Percentiles rank a stretch among this genome's conserved stretches.
phyloP scores from a whole-genome alignment of 1,139 yeast genomes.

The Wickerhamiella pararugosa region DNA sequence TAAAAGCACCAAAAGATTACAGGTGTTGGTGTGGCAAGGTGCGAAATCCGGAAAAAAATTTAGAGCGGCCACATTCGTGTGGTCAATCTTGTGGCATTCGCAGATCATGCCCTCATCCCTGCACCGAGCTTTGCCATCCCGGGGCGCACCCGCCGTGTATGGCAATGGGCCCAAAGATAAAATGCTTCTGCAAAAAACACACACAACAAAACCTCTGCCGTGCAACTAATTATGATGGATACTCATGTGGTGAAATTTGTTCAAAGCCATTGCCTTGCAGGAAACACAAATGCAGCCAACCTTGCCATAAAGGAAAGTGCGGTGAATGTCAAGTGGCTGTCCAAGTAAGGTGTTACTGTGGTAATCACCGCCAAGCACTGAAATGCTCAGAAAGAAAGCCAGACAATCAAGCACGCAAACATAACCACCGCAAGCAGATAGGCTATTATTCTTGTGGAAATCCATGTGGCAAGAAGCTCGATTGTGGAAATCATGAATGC shows the following conservation, averaged over 20 bases:
- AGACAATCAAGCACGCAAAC: not conserved
- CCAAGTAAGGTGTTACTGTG: slow-evolving; percentile 11
- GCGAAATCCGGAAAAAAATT: slow-evolving; percentile 5
- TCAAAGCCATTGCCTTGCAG: slow-evolving; percentile 10
- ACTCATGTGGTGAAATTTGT: slow-evolving; percentile 10
- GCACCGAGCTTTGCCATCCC: slow-evolving; percentile 16
- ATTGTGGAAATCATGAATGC: slow-evolving; percentile 14
- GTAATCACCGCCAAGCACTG: slow-evolving; percentile 3
- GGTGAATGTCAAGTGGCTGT: slow-evolving; percentile 10
- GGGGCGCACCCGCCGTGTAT: slow-evolving; percentile 15
- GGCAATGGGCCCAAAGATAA: slow-evolving; percentile 13
- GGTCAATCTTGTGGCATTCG: slow-evolving; percentile 16
- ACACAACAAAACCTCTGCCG: slow-evolving; percentile 9
- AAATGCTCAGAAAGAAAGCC: slow-evolving; percentile 2
- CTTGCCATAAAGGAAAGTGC: slow-evolving; percentile 14
- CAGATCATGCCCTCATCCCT: slow-evolving; percentile 16
- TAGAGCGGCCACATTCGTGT: slow-evolving; percentile 15
- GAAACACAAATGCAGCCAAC: slow-evolving; percentile 11
- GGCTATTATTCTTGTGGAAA: slow-evolving; percentile 10
- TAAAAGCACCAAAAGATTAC: slow-evolving; percentile 7
- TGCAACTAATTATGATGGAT: slow-evolving; percentile 11
- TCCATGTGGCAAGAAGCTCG: slow-evolving; percentile 7
- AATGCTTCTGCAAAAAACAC: slow-evolving; percentile 14
- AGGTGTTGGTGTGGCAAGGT: slow-evolving; percentile 16
- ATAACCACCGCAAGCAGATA: not conserved